Conservation (phyloP, 495 filamentous ascomycete species). For the Annulohypoxylon maeteangense region DNA sequence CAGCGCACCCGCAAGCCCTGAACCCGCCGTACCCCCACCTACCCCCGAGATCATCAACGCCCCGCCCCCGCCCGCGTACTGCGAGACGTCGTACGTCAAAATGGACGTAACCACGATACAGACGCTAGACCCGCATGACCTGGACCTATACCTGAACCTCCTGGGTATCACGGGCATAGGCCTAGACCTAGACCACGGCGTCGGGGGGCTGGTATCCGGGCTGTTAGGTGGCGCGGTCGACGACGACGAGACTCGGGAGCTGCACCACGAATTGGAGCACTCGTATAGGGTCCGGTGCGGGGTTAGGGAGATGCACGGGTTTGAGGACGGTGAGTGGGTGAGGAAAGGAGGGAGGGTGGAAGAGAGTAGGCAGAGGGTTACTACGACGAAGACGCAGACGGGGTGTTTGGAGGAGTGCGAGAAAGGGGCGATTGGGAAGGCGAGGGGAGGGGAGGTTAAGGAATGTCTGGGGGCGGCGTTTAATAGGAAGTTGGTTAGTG, state of each 20-base stretch:
- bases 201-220: constrained; percentile 6
- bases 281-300: constrained; percentile 40
- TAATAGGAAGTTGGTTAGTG: background rate
- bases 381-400: background rate
- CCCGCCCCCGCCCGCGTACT: constrained; percentile 15
- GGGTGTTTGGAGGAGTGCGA: constrained; percentile 40
- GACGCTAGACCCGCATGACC: constrained; percentile 27
- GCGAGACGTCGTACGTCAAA: constrained; percentile 27
- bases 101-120: constrained; percentile 36
- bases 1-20: background rate
- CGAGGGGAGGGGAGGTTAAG: background rate
- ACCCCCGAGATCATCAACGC: background rate
- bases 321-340: background rate
- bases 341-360: background rate
- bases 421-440: constrained; percentile 25
- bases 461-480: constrained; percentile 44
- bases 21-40: background rate
- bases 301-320: background rate
- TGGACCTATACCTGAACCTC: constrained; percentile 20
- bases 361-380: background rate
- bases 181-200: constrained; percentile 20
- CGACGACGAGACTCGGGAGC: constrained; percentile 21
- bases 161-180: background rate
- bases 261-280: constrained; percentile 30
- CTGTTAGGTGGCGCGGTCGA: constrained; percentile 14